phyloP scores from a whole-genome alignment of 805 yeast species.

The Myxozyma melibiosi region DNA sequence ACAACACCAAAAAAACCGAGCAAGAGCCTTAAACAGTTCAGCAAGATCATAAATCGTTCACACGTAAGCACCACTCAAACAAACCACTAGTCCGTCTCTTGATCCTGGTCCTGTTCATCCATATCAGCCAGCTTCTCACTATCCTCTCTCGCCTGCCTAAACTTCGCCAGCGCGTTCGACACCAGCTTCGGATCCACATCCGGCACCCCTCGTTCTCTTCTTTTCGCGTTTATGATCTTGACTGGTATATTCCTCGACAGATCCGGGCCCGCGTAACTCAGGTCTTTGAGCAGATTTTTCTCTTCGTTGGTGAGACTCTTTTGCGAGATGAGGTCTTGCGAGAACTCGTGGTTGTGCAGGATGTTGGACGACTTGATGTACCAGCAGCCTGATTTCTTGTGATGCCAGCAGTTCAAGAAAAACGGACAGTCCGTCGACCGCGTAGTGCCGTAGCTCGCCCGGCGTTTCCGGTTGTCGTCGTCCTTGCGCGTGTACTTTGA shows the following conservation, averaged over 20 bases:
- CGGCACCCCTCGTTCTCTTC: conserved; percentile 25
- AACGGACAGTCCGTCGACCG: conserved; percentile 31
- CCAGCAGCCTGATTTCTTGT: conserved; percentile 30
- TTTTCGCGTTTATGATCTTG: conserved; percentile 26
- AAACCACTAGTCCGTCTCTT: neutral
- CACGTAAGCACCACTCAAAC: too few relatives aligned
- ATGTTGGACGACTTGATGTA: conserved; percentile 28
- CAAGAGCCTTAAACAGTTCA: too few relatives aligned
- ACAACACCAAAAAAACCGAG: too few relatives aligned
- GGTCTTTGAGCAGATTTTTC: conserved; percentile 12
- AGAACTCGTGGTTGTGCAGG: conserved; percentile 26
- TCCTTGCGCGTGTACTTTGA: conserved; percentile 27
- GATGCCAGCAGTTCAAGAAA: conserved; percentile 31
- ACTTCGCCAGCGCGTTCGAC: conserved; percentile 25
- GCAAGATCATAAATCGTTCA: too few relatives aligned
- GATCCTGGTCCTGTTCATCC: neutral
- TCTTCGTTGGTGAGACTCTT: conserved; percentile 24
- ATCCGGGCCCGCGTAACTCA: conserved; percentile 29
- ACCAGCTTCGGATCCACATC: conserved; percentile 32
- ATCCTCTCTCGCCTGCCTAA: conserved; percentile 10
- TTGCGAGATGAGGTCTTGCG: conserved; percentile 19
- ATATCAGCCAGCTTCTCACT: neutral
- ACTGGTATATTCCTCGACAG: conserved; percentile 26
- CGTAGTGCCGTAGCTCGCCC: conserved; percentile 27
- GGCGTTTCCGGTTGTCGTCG: conserved; percentile 15